A percentile compares a stretch with the other conserved stretches of the same genome.
Conservation (phyloP, 2,329 filamentous ascomycete genomes). For the Botryotinia globosa region DNA sequence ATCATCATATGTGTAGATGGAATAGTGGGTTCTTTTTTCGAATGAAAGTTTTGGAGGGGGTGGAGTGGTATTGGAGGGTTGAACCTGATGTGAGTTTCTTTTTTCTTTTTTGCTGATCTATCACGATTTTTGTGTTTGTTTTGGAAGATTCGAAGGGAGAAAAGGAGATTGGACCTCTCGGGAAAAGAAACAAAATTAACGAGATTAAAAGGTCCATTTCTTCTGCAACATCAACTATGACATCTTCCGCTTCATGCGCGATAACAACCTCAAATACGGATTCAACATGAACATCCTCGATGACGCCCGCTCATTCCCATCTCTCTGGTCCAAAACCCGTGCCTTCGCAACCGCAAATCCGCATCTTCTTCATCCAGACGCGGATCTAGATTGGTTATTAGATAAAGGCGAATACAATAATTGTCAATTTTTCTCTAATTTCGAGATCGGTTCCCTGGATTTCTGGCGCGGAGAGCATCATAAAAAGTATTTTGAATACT, state of each 20-base stretch:
- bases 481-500: constrained; percentile 79
- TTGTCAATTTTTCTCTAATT: constrained; percentile 99
- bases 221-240: constrained; percentile 71
- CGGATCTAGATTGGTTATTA: constrained; percentile 83
- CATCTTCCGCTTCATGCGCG: constrained; percentile 80
- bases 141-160: neutral
- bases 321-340: constrained; percentile 88
- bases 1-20: constrained; percentile 98
- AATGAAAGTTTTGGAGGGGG: constrained; percentile 64
- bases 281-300: constrained; percentile 86
- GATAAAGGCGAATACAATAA: constrained; percentile 92
- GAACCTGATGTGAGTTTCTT: constrained; percentile 53
- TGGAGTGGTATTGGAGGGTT: constrained; percentile 60
- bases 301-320: constrained; percentile 88
- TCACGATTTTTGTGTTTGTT: neutral
- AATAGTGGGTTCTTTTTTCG: constrained; percentile 80
- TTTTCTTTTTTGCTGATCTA: too few species aligned
- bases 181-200: neutral
- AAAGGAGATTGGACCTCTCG: too few species aligned
- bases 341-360: constrained; percentile 86
- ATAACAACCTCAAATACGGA: constrained; percentile 78
- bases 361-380: constrained; percentile 76
- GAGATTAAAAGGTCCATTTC: constrained; percentile 48
- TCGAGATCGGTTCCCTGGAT: constrained; percentile 87
- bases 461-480: constrained; percentile 78